phyloP scores from a whole-genome alignment of 2,329 filamentous ascomycete species.

The Monosporascus sp. region DNA sequence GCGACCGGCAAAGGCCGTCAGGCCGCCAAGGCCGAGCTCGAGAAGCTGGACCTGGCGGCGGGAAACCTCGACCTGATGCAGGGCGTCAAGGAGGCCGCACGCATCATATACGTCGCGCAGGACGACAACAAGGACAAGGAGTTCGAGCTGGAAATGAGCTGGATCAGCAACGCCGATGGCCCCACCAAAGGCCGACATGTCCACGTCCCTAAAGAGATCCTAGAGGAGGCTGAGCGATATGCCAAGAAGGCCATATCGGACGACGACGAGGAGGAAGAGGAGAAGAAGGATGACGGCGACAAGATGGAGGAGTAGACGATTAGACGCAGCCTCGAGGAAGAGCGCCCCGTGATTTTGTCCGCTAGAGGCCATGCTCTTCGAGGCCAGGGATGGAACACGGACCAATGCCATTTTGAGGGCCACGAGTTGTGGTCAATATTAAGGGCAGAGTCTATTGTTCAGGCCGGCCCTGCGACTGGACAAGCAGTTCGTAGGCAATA shows the following conservation, averaged over 20 bases:
- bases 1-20: conserved; percentile 96
- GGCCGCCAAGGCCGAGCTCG: conserved; percentile 93
- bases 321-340: not conserved
- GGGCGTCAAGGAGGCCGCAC: conserved; percentile 90
- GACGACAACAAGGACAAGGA: conserved; percentile 99
- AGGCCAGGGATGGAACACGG: conserved; percentile 13
- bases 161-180: conserved; percentile 80
- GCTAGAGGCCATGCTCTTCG: conserved; percentile 13
- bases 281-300: conserved; percentile 62
- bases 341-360: conserved; percentile 1
- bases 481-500: too few species aligned
- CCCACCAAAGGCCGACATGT: conserved; percentile 90
- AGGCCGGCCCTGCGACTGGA: too few species aligned
- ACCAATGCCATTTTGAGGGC: conserved; percentile 17
- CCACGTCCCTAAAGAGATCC: conserved; percentile 85
- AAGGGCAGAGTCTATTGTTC: not conserved
- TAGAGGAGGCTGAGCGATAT: conserved; percentile 86
- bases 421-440: conserved; percentile 4
- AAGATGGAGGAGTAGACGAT: conserved; percentile 80
- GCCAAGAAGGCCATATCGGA: conserved; percentile 86
- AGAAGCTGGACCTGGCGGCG: conserved; percentile 87
- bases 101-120: conserved; percentile 95
- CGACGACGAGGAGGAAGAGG: conserved; percentile 75
- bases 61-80: conserved; percentile 74
- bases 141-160: conserved; percentile 98